Percentiles rank a stretch among this genome's conserved stretches.
Conservation (phyloP, 805 yeast genomes). For the Kodamaea sagamina region DNA sequence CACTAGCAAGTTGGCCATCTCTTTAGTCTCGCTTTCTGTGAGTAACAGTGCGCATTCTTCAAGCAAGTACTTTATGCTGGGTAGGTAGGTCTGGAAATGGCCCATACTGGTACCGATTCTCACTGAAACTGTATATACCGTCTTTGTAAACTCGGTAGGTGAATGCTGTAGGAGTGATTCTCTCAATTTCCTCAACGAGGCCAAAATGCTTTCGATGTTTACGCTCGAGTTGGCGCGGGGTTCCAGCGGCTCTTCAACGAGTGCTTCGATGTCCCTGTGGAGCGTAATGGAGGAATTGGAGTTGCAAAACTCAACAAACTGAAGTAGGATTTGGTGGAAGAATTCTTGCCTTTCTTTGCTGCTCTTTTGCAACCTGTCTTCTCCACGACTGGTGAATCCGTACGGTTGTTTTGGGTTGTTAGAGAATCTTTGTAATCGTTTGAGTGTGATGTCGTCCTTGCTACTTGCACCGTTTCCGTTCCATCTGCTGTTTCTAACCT, state of each 20-base stretch:
- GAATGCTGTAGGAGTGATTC: conserved; percentile 51
- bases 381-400: conserved; percentile 65
- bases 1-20: conserved; percentile 42
- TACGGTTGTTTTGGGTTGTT: conserved; percentile 27
- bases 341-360: conserved; percentile 42
- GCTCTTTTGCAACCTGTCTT: conserved; percentile 51
- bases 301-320: conserved; percentile 34
- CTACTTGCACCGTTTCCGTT: background rate
- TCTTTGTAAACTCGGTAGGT: conserved; percentile 41
- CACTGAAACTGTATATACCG: conserved; percentile 52
- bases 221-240: background rate
- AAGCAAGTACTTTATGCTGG: conserved; percentile 49
- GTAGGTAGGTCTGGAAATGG: conserved; percentile 55
- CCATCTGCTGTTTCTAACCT: background rate
- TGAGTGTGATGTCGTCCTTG: background rate
- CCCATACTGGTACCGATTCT: conserved; percentile 47
- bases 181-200: conserved; percentile 49
- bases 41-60: conserved; percentile 22
- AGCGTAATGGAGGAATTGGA: conserved; percentile 16
- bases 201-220: conserved; percentile 29
- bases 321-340: conserved; percentile 38
- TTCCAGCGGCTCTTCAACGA: background rate
- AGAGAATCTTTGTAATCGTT: conserved; percentile 4
- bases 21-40: conserved; percentile 34
- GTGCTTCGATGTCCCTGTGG: conserved; percentile 4